Conservation (phyloP, 768 basidiomycete species). For the Rhodotorula kratochvilovae region DNA sequence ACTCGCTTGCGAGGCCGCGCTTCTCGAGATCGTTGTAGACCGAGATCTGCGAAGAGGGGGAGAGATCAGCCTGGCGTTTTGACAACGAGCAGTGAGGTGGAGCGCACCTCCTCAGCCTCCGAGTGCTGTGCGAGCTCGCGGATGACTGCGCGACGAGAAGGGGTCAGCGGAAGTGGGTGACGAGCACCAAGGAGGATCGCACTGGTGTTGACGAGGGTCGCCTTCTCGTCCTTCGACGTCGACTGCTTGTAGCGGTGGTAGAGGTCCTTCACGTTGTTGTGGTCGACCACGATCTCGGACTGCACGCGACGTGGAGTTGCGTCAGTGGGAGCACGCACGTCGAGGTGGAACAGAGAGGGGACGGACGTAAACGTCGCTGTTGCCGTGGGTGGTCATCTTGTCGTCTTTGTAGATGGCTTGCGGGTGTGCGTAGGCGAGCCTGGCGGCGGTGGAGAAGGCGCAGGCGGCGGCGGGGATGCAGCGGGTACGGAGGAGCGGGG, state of each 20-base stretch:
- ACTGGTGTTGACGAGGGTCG: conserved; percentile 16
- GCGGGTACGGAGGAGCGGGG: neutral
- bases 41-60: neutral
- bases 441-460: neutral
- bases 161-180: neutral
- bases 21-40: conserved; percentile 8
- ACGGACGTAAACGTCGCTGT: conserved; percentile 2
- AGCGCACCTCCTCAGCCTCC: conserved; percentile 33
- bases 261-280: conserved; percentile 22
- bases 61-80: neutral
- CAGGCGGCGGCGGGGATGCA: neutral
- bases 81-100: too few relatives aligned
- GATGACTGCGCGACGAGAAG: conserved; percentile 5
- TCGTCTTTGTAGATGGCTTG: conserved; percentile 3
- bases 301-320: neutral
- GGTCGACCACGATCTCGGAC: conserved; percentile 17
- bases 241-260: conserved; percentile 5
- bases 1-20: neutral
- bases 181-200: neutral
- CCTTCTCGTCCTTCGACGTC: neutral
- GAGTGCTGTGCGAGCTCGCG: conserved; percentile 26
- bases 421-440: neutral
- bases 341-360: neutral
- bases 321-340: neutral
- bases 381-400: neutral